Base-by-base conservation (phyloP, 768 basidiomycete species). In the Amanita pseudoporphyria region DNA sequence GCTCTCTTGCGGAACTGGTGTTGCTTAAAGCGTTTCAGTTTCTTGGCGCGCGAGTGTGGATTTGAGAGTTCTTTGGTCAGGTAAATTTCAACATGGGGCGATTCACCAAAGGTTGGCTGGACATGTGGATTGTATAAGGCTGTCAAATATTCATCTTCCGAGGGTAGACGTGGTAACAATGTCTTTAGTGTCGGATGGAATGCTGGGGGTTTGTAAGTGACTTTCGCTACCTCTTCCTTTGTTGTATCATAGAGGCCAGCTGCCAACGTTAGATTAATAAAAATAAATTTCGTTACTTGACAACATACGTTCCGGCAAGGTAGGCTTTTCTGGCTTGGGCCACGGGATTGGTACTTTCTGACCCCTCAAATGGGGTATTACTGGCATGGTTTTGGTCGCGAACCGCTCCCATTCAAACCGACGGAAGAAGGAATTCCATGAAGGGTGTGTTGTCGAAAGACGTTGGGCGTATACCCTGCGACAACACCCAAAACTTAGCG, bases 1-100 rank as follows among this genome's bases (percentile, higher is more conserved):
- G 64, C 62, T 38, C 72, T 68, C 59, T 71, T 73, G 53, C 72
- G 67, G 14, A 61, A 56, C 54, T 74, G 71, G 55, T 72, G 74
- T 3, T 69, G 70, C 62, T 85, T 78, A 84, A 84, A 91, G 54
- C 89, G 78, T 43, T 70, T 69, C 58, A 85, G 81, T 62, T 86
- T 89, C 71, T 87, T 89, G 7, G 87, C 84, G 16, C 86, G 81
- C 10, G 84, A 79, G 59, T 89, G 83, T 21, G 87, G 87, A 62
- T 90, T 89, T 22, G 85, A 73, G 33, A 92, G 76, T 58, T 92
- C 89, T 53, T 75, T 74, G 39, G 68, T 60, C 50, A 92, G 65
- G 58, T 79, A 78, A 19, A 74, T 59, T 60, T 92, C 89, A 52
- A 87, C 71, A 10, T 85, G 84, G 9, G 70, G 67, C 12, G 73